Evolutionary conservation across 345 rosid genomes (phyloP), one percentile per base, ranked within the genome.

Genomic region (Microcos paniculata): DNA sequence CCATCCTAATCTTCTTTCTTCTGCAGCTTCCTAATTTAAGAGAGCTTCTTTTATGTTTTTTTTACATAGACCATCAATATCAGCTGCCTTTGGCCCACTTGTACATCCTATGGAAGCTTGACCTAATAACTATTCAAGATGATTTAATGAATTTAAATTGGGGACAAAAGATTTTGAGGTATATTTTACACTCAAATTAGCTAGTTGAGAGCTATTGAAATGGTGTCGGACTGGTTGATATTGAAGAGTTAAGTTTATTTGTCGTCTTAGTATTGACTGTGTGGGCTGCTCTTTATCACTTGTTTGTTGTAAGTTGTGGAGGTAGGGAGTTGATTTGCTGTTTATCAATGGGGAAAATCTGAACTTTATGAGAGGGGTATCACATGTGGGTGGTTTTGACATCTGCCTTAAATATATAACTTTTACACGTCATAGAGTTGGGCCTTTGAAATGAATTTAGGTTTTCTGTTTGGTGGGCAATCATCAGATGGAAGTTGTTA

Each of bases 101-200:
- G 19, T 9, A 18, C 1, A 5, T 61, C 65, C 16, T 10, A 16
- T 16, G 65, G 42, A 4, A 30, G 65, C 23, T 31, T 16, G 5
- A 61, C 16, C 12, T 35, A 19, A 19, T 62, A 8, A 35, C 24
- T 62, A 35, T 10, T 19, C 66, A 2, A 35, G 33, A 35, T 62
- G 0, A 28, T 59, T 62, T 14, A 18, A 21, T 33, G 45, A 31
- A 59, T 14, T 28, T 14, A 28, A 59, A 59, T 28, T 59, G 63
- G 35, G 87, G 48, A 87, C 79, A 77, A 82, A 74, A 30, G 88
- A 87, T 49, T 78, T 81, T 78, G 83, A 86, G 92, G 92, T 88
- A 70, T 28, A 24, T 70, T 4, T 75, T 58, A 12, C 31, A 71
- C 67, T 75, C 13, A 31, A 62, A 48, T 38, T 21, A 6, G 45